phyloP scores from a whole-genome alignment of 1,139 yeast species.

The Geotrichum phurueaensis region DNA sequence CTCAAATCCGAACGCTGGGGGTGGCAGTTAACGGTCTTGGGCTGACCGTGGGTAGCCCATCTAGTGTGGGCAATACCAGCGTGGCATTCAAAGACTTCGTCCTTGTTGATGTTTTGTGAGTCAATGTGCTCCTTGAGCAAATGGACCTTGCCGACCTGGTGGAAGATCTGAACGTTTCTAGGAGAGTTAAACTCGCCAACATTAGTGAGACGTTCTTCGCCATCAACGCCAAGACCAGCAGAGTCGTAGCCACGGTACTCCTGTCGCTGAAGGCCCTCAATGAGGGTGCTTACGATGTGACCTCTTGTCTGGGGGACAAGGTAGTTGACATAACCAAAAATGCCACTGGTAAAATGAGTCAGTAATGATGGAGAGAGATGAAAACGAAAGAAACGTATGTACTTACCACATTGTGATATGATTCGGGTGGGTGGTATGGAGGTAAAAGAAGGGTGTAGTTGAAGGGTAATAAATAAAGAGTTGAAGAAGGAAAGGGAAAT shows the following conservation, averaged over 20 bases:
- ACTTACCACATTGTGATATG: slow-evolving; percentile 21
- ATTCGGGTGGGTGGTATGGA: slow-evolving; percentile 23
- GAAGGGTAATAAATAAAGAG: slow-evolving; percentile 20
- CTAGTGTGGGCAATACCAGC: slow-evolving; percentile 98
- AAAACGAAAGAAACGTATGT: background rate
- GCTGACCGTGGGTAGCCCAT: slow-evolving; percentile 99
- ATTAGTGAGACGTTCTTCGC: slow-evolving; percentile 47
- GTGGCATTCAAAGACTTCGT: slow-evolving; percentile 70
- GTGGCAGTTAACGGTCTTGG: slow-evolving; percentile 80
- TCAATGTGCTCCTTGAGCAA: slow-evolving; percentile 68
- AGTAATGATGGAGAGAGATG: background rate
- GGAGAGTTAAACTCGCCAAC: slow-evolving; percentile 26
- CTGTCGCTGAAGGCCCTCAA: slow-evolving; percentile 86
- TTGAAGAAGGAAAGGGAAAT: slow-evolving; percentile 25
- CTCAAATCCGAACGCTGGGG: slow-evolving; percentile 86
- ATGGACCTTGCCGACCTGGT: slow-evolving; percentile 88
- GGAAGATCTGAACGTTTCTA: slow-evolving; percentile 56
- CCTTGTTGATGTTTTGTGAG: slow-evolving; percentile 46
- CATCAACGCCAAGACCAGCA: slow-evolving; percentile 93
- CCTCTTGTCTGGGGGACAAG: slow-evolving; percentile 89
- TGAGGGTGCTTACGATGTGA: slow-evolving; percentile 79
- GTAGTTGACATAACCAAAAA: slow-evolving; percentile 96
- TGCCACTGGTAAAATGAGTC: slow-evolving; percentile 56
- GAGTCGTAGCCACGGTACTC: slow-evolving; percentile 99
- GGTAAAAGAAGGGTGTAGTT: slow-evolving; percentile 24